Base-by-base conservation (phyloP, 306 rosid genomes). In the Pueraria montana region DNA sequence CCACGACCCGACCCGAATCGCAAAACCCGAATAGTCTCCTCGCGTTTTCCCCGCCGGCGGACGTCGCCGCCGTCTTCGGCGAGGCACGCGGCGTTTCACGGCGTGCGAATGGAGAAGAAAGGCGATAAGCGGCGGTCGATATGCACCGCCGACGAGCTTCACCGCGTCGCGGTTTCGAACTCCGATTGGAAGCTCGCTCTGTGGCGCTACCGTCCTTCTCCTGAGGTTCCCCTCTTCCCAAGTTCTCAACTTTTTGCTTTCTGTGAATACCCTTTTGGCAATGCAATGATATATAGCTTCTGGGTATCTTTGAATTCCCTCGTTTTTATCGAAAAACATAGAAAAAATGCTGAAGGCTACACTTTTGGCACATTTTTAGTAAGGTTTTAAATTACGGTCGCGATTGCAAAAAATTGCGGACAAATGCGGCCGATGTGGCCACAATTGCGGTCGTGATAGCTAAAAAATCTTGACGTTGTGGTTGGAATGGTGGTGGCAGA, bases 151-250 rank as follows among this genome's bases (percentile, higher is more conserved):
- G 94, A 93, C 17, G 98, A 95, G 83, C 93, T 93, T 74, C 98
- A 95, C 83, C 87, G 84, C 24, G 90, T 93, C 67, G 17, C 90
- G 13, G 88, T 93, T 87, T 86, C 97, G 13, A 80, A 87, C 79
- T 89, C 98, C 84, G 91, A 88, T 84, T 95, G 98, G 98, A 91
- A 78, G 46, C 98, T 95, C 79, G 96, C 98, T 83, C 94, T 93
- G 43, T 93, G 98, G 98, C 98, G 98, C 76, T 95, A 93, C 87
- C 90, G 80, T 59, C 96, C 98, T 70, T 89, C 94, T 77, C 85
- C 87, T 1, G 58, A 74, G 97, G 97, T 91, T n/a, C 3, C 23
- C 38, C 34, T 69, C 38, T 74, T 36, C 20, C 10, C 79, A 59
- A 58, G 79, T 20, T 70, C 12, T 71, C 20, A 70, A 61, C 53